These are phyloP conservation scores for Pseudophaeomoniella oleicola DNA, from an alignment of 2,329 filamentous ascomycete genomes.

Conservation along the genomic window DNA sequence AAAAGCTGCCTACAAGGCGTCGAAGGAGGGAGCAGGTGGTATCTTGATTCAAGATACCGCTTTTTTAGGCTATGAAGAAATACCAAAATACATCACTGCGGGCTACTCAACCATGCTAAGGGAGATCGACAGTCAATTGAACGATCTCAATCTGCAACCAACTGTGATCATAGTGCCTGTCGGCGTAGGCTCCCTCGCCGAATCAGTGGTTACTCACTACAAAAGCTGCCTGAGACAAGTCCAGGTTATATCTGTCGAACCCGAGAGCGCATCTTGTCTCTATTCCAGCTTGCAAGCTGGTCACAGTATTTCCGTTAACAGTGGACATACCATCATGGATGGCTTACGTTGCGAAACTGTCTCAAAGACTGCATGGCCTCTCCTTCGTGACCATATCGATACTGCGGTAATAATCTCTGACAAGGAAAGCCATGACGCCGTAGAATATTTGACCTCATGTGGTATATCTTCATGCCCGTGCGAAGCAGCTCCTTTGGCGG, in stretches of 20 bases:
- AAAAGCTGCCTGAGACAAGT: slow-evolving; percentile 28
- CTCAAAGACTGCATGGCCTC: slow-evolving; percentile 49
- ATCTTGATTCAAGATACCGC: slow-evolving; percentile 56
- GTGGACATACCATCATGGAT: slow-evolving; percentile 54
- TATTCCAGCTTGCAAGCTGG: slow-evolving; percentile 33
- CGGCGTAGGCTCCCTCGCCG: slow-evolving; percentile 59
- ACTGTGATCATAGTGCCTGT: slow-evolving; percentile 49
- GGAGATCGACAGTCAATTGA: slow-evolving; percentile 51
- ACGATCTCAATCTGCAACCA: slow-evolving; percentile 21
- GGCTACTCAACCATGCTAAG: slow-evolving; percentile 60
- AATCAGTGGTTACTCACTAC: slow-evolving; percentile 53
- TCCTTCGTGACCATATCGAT: slow-evolving; percentile 44
- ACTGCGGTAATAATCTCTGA: slow-evolving; percentile 47
- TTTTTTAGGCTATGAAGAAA: slow-evolving; percentile 50
- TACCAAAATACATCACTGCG: slow-evolving; percentile 62
- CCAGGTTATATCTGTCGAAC: slow-evolving; percentile 53
- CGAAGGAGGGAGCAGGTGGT: slow-evolving; percentile 19
- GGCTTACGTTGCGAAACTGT: slow-evolving; percentile 61
- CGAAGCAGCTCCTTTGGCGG: slow-evolving; percentile 41
- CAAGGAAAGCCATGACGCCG: slow-evolving; percentile 44
- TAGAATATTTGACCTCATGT: slow-evolving; percentile 34
- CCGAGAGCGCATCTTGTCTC: slow-evolving; percentile 46
- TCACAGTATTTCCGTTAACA: slow-evolving; percentile 34
- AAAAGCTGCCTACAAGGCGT: slow-evolving; percentile 29
- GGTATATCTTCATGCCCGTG: slow-evolving; percentile 46